Percentiles rank a stretch among this genome's conserved stretches.
phyloP scores from a whole-genome alignment of 1,139 yeast genomes.

The Magnusiomyces tetraspermus region DNA sequence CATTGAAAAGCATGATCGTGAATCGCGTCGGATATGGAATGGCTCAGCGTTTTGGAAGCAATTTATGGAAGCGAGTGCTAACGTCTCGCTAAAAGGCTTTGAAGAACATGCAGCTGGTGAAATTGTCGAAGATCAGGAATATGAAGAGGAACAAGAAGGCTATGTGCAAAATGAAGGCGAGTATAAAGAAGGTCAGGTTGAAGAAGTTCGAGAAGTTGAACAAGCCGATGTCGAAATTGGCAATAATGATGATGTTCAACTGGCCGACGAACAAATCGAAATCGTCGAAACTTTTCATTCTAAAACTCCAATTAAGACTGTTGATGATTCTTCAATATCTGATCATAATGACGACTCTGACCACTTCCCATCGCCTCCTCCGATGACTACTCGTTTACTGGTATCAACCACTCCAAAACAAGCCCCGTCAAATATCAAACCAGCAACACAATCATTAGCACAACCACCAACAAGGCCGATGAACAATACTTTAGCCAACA shows the following conservation, averaged over 20 bases:
- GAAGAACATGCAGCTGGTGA: constrained; percentile 37
- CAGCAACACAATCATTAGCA: not conserved
- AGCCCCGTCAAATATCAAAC: not conserved
- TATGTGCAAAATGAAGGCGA: not conserved
- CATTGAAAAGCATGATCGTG: constrained; percentile 47
- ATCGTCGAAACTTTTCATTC: not conserved
- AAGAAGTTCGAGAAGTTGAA: not conserved
- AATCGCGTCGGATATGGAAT: constrained; percentile 52
- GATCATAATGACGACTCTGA: not conserved
- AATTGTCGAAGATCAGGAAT: constrained; percentile 9
- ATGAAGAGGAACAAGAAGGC: not conserved
- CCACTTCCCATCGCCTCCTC: constrained; percentile 5
- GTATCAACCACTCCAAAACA: not conserved
- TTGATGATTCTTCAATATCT: not conserved
- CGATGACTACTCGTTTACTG: constrained; percentile 3
- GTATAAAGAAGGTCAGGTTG: not conserved
- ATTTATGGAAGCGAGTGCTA: constrained; percentile 67
- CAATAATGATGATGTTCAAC: not conserved
- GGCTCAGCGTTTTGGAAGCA: constrained; percentile 60
- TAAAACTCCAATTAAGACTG: not conserved
- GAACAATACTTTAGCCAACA: no score
- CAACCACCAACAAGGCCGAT: not conserved
- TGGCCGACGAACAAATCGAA: not conserved
- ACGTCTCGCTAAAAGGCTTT: constrained; percentile 51
- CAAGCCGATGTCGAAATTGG: not conserved